Conservation (phyloP, 768 basidiomycete genomes). For the Psilocybe tampanensis region DNA sequence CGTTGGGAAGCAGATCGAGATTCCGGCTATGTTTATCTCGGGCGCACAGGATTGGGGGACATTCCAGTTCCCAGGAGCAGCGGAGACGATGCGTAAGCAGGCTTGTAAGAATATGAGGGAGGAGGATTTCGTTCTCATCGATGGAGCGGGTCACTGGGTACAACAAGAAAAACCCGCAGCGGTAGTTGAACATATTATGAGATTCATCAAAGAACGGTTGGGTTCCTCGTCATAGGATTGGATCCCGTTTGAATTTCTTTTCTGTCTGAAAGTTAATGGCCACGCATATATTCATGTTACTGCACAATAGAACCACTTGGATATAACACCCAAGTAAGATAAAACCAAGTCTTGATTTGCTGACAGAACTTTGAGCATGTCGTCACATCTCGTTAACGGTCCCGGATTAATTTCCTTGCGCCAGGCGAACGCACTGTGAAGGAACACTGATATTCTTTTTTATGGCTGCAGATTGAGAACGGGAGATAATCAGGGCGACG, state of each 20-base stretch:
- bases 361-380: neutral
- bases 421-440: neutral
- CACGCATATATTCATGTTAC: no score
- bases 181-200: constrained; percentile 40
- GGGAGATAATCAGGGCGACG: neutral
- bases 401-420: neutral
- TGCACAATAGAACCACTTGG: no score
- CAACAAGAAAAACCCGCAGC: constrained; percentile 55
- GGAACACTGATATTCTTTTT: neutral
- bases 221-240: neutral
- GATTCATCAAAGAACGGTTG: constrained; percentile 31
- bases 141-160: constrained; percentile 66
- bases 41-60: constrained; percentile 64
- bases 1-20: constrained; percentile 43
- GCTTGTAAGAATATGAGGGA: constrained; percentile 37
- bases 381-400: no score
- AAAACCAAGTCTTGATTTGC: no score
- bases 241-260: no score
- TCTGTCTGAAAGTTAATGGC: no score
- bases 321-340: no score
- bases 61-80: constrained; percentile 53
- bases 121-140: constrained; percentile 52
- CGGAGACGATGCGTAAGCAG: constrained; percentile 44
- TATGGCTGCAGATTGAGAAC: neutral
- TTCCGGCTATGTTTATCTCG: constrained; percentile 60